Evolutionary conservation across 352 stramenopile species (phyloP), one percentile per base, ranked within the genome.

Genomic region (Saprolegnia diclina): DNA sequence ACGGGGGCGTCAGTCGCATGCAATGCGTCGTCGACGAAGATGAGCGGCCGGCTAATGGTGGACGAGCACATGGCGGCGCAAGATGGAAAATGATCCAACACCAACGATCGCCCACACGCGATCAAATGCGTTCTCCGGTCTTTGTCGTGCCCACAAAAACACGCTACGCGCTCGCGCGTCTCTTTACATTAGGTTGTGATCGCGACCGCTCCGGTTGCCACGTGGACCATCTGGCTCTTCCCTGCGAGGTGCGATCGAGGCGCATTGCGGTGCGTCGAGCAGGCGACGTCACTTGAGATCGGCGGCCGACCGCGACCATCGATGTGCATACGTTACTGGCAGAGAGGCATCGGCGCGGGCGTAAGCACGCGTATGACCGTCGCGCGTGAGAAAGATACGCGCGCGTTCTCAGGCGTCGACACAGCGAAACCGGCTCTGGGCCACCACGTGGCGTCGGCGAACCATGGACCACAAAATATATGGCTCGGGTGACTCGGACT

Each of bases 141-240:
- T 59, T 59, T 59, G 52, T 40, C 16, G 13, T 16, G 13, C 16
- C 52, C 24, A 59, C 52, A 59, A 59, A 59, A 24, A 59, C 52
- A 59, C 13, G 52, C 46, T 54, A 29, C 19, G 52, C 35, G 16
- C 35, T n/a, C 13, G 11, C 35, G 52, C 52, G 52, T 59, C 11
- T 59, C 52, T 59, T 59, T 59, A 59, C 52, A 48, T 48, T 14
- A n/a, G 42, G 13, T n/a, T n/a, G 35, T 59, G 52, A 59, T 42
- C 52, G 35, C 3, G 35, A 29, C 46, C n/a, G n/a, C 24, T 54
- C n/a, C n/a, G 24, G 52, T 24, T 59, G 52, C 24, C 52, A 59
- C 35, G 52, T 40, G 16, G 13, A 24, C 52, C 52, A 59, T 3
- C 35, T 59, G 52, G 52, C 19, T 54, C n/a, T 2, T 5, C 2